These are phyloP conservation scores for Leishmania lainsoni DNA, from an alignment of 208 protist genomes.

Conservation along the genomic window DNA sequence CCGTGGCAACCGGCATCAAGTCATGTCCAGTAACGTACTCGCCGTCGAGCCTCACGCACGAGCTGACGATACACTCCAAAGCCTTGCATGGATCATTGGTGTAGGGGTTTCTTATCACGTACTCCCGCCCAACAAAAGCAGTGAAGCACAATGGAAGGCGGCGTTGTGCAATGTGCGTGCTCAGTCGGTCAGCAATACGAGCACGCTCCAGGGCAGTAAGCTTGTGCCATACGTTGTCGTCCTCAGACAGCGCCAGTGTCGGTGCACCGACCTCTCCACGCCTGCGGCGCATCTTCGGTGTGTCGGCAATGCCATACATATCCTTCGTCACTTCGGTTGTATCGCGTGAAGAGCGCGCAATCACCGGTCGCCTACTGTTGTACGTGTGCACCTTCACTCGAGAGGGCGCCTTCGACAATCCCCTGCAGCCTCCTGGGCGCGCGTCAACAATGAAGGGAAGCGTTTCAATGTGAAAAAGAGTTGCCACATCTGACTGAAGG, in stretches of 20 bases:
- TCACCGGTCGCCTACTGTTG: constrained; percentile 10
- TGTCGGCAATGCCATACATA: constrained; percentile 21
- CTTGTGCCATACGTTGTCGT: constrained; percentile 32
- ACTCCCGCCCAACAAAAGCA: constrained; percentile 48
- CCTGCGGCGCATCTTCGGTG: constrained; percentile 2
- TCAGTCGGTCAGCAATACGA: constrained; percentile 22
- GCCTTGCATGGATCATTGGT: constrained; percentile 40
- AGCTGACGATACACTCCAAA: constrained; percentile 35
- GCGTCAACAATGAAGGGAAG: constrained; percentile 77
- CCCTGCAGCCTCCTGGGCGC: constrained; percentile 14
- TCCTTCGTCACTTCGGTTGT: constrained; percentile 14
- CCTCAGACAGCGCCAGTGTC: not conserved
- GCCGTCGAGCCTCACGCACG: constrained; percentile 52
- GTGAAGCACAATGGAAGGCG: constrained; percentile 68
- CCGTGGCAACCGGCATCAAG: constrained; percentile 12
- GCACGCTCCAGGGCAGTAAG: constrained; percentile 19
- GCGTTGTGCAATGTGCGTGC: constrained; percentile 30
- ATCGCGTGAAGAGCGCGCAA: constrained; percentile 17
- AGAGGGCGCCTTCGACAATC: not conserved
- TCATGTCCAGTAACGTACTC: constrained; percentile 17
- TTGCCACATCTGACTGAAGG: constrained; percentile 70
- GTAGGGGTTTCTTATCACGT: constrained; percentile 47
- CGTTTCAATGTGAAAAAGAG: constrained; percentile 44
- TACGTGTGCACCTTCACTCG: not conserved
- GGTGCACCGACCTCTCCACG: not conserved